Evolutionary conservation across 176 grass and related monocot species (phyloP).

Genomic region (Elaeis guineensis): DNA sequence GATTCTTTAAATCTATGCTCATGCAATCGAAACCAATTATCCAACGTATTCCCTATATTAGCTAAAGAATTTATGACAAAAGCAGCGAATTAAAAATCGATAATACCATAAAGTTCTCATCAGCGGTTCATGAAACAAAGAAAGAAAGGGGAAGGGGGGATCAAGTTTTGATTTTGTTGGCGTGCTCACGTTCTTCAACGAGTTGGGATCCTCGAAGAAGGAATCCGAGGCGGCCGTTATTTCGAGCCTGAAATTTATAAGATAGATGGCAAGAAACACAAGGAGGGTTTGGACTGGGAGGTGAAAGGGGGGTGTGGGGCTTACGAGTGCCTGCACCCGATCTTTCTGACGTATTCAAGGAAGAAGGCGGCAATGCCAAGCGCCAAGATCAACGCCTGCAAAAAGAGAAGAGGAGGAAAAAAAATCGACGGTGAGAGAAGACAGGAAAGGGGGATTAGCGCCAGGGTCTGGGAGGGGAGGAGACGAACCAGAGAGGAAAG

Average conservation of each 20-base stretch:
- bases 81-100: too few relatives aligned
- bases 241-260: constrained; percentile 49
- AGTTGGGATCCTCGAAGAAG: constrained; percentile 91
- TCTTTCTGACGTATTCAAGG: constrained; percentile 83
- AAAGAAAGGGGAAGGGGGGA: too few relatives aligned
- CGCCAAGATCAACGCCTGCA: constrained; percentile 41
- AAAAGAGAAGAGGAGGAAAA: background rate
- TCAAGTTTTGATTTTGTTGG: background rate
- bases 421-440: background rate
- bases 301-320: background rate
- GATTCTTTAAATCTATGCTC: too few relatives aligned
- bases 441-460: constrained; percentile 2
- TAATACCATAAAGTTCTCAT: too few relatives aligned
- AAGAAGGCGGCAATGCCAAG: constrained; percentile 50
- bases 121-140: too few relatives aligned
- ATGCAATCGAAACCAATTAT: too few relatives aligned
- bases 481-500: constrained; percentile 43
- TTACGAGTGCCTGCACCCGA: constrained; percentile 84
- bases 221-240: constrained; percentile 40
- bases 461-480: background rate
- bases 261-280: background rate
- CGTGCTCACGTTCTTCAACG: constrained; percentile 63
- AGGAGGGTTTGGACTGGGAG: background rate
- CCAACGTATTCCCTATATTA: too few relatives aligned
- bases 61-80: too few relatives aligned